phyloP scores from a whole-genome alignment of 2,329 filamentous ascomycete species.

The Alternaria tenuissima region DNA sequence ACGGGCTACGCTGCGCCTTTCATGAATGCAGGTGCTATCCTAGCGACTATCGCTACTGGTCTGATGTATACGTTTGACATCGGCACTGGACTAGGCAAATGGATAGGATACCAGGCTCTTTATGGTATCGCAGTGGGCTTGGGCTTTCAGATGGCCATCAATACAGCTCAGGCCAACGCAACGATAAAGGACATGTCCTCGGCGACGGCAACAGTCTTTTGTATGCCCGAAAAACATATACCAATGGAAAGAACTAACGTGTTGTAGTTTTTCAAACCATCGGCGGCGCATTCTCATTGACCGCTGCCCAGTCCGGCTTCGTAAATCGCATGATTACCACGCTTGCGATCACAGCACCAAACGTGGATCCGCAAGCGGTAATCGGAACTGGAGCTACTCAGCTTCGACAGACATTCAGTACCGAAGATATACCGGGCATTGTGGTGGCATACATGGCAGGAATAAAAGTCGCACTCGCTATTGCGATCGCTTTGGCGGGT shows the following conservation, averaged over 20 bases:
- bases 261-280: slow-evolving; percentile 50
- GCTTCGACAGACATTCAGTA: slow-evolving; percentile 33
- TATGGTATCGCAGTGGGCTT: slow-evolving; percentile 50
- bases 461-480: slow-evolving; percentile 16
- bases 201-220: slow-evolving; percentile 47
- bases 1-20: slow-evolving; percentile 49
- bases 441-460: slow-evolving; percentile 21
- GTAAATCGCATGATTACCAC: slow-evolving; percentile 46
- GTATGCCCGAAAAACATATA: not conserved
- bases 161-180: slow-evolving; percentile 48
- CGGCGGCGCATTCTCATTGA: slow-evolving; percentile 52
- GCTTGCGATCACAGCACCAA: slow-evolving; percentile 44
- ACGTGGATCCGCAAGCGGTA: slow-evolving; percentile 25
- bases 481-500: slow-evolving; percentile 10
- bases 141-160: slow-evolving; percentile 38
- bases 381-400: slow-evolving; percentile 54
- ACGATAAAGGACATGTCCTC: slow-evolving; percentile 45
- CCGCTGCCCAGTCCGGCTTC: slow-evolving; percentile 54
- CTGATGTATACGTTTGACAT: slow-evolving; percentile 54
- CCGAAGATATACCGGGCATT: slow-evolving; percentile 11
- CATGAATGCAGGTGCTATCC: slow-evolving; percentile 34
- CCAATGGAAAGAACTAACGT: not conserved
- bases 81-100: slow-evolving; percentile 45
- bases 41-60: slow-evolving; percentile 50
- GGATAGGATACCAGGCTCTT: slow-evolving; percentile 59